Conservation (phyloP, 176 grass and related monocot genomes). For the Zizania latifolia region DNA sequence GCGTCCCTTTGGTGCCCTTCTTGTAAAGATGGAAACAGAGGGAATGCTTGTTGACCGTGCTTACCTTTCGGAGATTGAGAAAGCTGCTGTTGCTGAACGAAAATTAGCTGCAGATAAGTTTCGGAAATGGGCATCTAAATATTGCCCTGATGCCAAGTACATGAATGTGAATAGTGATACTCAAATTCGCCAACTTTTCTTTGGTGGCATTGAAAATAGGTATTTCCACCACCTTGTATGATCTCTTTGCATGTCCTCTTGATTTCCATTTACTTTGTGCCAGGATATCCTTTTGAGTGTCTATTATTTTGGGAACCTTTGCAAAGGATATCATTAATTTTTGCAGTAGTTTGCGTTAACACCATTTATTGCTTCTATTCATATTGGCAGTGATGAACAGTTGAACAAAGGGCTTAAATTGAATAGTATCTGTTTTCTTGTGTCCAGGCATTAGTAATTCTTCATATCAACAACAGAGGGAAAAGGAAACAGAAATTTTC, state of each 20-base stretch:
- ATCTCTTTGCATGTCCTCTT: not conserved
- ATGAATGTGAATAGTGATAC: conserved; percentile 89
- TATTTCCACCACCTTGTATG: conserved; percentile 25
- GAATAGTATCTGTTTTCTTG: not conserved
- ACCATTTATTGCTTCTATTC: not conserved
- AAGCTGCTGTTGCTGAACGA: conserved; percentile 57
- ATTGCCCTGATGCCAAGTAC: conserved; percentile 73
- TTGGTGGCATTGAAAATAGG: conserved; percentile 73
- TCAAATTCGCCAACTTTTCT: conserved; percentile 89
- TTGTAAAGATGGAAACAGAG: conserved; percentile 85
- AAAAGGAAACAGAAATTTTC: not conserved
- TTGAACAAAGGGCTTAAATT: not conserved
- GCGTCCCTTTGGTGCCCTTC: conserved; percentile 73
- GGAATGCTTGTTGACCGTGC: conserved; percentile 76
- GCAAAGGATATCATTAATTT: not conserved
- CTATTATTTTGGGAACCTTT: conserved; percentile 5
- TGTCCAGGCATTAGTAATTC: not conserved
- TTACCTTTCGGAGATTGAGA: conserved; percentile 77
- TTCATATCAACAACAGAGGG: not conserved
- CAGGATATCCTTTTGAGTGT: not conserved
- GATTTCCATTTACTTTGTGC: not conserved
- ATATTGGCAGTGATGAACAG: not conserved
- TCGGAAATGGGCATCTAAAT: conserved; percentile 71
- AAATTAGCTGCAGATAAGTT: conserved; percentile 68
- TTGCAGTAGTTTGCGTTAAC: not conserved